These are phyloP conservation scores for Cladophialophora bantiana DNA, from an alignment of 2,329 filamentous ascomycete species.

Conservation along the genomic window DNA sequence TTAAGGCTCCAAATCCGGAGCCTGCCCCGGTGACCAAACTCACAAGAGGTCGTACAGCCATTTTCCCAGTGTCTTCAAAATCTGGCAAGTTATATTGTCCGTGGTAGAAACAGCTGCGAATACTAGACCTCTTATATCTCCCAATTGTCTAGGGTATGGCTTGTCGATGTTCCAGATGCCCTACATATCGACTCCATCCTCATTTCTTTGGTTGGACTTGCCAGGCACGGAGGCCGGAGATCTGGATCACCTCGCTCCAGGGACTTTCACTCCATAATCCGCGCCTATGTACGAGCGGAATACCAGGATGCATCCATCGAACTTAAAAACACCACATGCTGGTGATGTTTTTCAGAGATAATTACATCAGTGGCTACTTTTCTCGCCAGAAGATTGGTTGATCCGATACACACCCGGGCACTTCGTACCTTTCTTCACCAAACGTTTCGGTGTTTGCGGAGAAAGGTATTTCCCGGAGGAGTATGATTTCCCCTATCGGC, in stretches of 20 bases:
- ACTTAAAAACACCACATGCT: neutral
- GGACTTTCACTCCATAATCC: no score
- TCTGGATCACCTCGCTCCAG: neutral
- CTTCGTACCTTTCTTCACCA: neutral
- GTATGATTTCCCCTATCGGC: neutral
- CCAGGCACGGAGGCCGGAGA: neutral
- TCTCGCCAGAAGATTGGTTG: neutral
- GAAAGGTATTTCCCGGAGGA: slow-evolving; percentile 5
- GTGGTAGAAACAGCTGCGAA: neutral
- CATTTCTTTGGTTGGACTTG: no score
- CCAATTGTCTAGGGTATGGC: neutral
- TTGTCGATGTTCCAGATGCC: neutral
- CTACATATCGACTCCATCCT: neutral
- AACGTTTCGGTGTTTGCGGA: slow-evolving; percentile 17
- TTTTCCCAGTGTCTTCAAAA: neutral
- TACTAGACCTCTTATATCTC: neutral
- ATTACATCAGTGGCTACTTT: neutral
- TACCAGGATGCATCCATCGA: neutral
- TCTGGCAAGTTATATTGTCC: no score
- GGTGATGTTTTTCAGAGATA: neutral
- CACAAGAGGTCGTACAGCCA: slow-evolving; percentile 9
- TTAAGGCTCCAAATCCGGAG: slow-evolving; percentile 28
- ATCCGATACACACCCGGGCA: neutral
- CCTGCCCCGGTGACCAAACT: slow-evolving; percentile 24
- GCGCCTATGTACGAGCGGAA: neutral